Evolutionary conservation across 345 rosid genomes (phyloP).

Genomic region (Litchi chinensis): DNA sequence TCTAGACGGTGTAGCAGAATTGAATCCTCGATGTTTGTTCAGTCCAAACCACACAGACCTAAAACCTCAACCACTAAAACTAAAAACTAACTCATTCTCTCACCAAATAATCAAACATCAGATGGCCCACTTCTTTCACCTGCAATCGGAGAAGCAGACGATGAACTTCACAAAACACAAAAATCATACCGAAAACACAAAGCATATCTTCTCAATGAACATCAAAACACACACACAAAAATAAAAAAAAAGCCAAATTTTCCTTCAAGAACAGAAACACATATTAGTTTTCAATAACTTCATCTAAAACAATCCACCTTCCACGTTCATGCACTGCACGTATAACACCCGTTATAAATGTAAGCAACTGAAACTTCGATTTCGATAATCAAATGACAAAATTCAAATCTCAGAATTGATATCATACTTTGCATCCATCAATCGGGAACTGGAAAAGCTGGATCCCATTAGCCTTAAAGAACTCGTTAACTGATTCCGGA

Average conservation of each 20-base stretch:
- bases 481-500: conserved; percentile 58
- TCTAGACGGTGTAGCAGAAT: background rate
- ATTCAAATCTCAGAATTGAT: background rate
- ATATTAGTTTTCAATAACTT: background rate
- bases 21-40: background rate
- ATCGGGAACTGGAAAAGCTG: conserved; percentile 77
- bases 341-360: background rate
- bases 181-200: background rate
- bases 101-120: background rate
- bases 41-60: background rate
- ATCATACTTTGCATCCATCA: conserved; percentile 65
- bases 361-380: background rate
- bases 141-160: background rate
- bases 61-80: conserved; percentile 2
- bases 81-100: background rate
- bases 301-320: background rate
- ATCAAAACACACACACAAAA: background rate
- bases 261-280: background rate
- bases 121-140: background rate
- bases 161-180: background rate
- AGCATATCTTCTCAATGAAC: no score
- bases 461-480: conserved; percentile 57
- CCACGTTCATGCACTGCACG: no score
- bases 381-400: background rate
- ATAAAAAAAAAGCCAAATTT: background rate